Conservation (phyloP, 768 basidiomycete genomes). For the Clitopilus passeckerianus region DNA sequence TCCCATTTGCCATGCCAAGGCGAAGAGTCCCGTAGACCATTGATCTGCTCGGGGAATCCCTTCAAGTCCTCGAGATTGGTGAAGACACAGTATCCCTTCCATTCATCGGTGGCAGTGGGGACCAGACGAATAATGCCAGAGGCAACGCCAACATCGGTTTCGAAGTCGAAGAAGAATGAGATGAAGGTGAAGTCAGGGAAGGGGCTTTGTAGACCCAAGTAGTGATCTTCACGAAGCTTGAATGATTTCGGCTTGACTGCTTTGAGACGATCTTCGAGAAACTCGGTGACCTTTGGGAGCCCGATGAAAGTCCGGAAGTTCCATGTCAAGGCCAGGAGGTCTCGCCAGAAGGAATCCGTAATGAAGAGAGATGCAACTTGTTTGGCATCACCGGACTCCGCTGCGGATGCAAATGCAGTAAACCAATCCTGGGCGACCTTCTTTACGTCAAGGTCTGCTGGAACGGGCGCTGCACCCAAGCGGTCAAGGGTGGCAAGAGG, state of each 20-base stretch:
- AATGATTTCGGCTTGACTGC: neutral
- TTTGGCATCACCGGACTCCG: conserved; percentile 27
- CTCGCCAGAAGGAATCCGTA: conserved; percentile 19
- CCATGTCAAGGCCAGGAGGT: conserved; percentile 7
- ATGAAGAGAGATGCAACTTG: conserved; percentile 29
- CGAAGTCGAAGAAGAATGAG: conserved; percentile 7
- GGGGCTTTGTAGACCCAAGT: neutral
- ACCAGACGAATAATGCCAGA: conserved; percentile 46
- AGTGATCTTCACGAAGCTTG: neutral
- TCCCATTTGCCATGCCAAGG: neutral
- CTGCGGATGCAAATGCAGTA: conserved; percentile 24
- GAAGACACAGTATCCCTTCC: conserved; percentile 48
- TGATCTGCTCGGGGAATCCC: conserved; percentile 33
- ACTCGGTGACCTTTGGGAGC: conserved; percentile 1
- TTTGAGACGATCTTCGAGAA: conserved; percentile 2
- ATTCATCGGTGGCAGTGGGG: conserved; percentile 30
- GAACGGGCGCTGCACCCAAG: conserved; percentile 19
- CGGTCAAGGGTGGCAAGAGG: conserved; percentile 21
- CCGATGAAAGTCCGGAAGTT: conserved; percentile 5
- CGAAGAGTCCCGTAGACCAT: neutral
- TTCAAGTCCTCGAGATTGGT: conserved; percentile 50
- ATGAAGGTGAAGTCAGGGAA: neutral
- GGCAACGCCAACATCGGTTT: conserved; percentile 25
- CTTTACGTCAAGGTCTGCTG: conserved; percentile 27
- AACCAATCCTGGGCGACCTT: conserved; percentile 37